These are phyloP conservation scores for Coemansia sp. DNA, from an alignment of 192 early-diverging fungal genomes.

Conservation along the genomic window DNA sequence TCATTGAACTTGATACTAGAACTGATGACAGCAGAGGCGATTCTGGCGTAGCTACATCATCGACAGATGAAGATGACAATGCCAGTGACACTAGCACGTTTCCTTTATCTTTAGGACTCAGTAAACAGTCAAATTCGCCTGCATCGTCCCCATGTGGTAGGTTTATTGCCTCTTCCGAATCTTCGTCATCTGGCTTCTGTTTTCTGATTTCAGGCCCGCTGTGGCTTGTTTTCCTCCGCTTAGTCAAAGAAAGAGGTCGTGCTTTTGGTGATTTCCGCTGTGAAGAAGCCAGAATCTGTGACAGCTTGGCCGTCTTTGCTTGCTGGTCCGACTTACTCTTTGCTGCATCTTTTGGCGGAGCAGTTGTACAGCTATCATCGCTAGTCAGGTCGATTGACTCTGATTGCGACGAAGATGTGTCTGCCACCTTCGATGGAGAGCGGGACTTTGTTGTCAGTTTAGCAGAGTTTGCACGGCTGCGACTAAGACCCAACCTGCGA, in stretches of 20 bases:
- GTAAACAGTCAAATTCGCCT: conserved; percentile 34
- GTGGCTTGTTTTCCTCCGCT: neutral
- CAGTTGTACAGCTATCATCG: conserved; percentile 13
- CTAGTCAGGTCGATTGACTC: conserved; percentile 37
- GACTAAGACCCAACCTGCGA: conserved; percentile 37
- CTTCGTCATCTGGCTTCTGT: no score
- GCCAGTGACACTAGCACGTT: neutral
- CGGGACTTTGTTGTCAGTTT: neutral
- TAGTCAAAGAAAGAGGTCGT: neutral
- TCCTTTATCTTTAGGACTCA: conserved; percentile 14
- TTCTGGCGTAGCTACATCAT: neutral
- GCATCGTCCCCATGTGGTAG: no score
- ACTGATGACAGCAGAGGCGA: neutral
- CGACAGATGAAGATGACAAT: no score
- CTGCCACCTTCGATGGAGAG: neutral
- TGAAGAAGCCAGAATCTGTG: conserved; percentile 13
- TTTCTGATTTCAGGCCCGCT: no score
- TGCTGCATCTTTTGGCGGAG: neutral
- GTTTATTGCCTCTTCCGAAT: neutral
- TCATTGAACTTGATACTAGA: no score
- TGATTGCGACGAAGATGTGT: conserved; percentile 22
- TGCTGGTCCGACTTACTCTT: conserved; percentile 3
- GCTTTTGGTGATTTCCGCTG: conserved; percentile 10
- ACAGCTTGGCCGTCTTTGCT: conserved; percentile 1
- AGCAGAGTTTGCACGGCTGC: conserved; percentile 23